Evolutionary conservation across 148 eudicot genomes (phyloP), one percentile per base, ranked within the genome.

Genomic region (Chenopodium album): DNA sequence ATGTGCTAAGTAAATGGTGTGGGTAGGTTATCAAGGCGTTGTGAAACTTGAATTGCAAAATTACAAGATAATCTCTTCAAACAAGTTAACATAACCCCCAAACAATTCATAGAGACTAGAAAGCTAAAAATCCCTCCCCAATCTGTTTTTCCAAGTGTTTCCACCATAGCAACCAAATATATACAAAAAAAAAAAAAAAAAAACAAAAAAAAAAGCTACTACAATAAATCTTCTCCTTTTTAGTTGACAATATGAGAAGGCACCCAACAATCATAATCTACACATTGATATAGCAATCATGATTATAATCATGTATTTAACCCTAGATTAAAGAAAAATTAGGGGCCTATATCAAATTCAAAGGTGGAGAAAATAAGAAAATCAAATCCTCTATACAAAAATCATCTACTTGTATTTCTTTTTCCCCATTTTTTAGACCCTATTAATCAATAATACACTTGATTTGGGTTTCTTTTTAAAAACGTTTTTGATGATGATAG

Each of bases 321-420:
- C 63, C 82, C 77, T 48, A 12, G 74, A 64, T 16, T n/a, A 69
- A 11, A 50, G 54, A 50, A 22, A 69, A 34, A 37, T 16, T 13
- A 37, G 44, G 69, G 68, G 68, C 48, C 64, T 59, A 16, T 32
- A 76, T 28, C 60, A 34, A 23, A 20, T 14, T 46, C 9, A 31
- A 31, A 69, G 73, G 73, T 69, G 73, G 11, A 69, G 34, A 9
- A 32, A 34, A 19, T 56, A 14, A 59, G 11, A 22, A 23, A 56
- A 69, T 4, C 41, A 77, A 82, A 82, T 69, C 71, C 37, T 71
- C 70, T 82, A 78, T 77, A 82, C 85, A 71, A 41, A 37, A 6
- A 37, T 37, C 44, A 37, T 37, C 44, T 6, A 34, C 37, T 34
- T 34, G 37, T 34, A 29, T 68, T 31, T 2, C 13, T 28, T 29